Evolutionary conservation across 2,329 filamentous ascomycete genomes (phyloP), one percentile per base, ranked within the genome.

Genomic region (Diaporthe vaccinii): DNA sequence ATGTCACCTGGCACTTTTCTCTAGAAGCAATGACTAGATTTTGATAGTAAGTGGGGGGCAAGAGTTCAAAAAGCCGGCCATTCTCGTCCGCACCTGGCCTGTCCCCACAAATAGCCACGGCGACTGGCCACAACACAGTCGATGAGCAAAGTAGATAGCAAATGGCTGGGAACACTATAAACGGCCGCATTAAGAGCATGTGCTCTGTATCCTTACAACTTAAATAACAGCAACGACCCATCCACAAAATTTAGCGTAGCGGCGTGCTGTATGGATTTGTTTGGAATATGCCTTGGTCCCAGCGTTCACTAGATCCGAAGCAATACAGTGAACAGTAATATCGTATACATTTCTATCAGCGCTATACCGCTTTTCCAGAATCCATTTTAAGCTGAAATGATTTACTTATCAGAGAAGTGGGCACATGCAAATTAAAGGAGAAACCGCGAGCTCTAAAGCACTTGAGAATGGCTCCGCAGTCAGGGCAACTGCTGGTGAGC

Each of bases 91-190:
- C 46, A 3, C 46, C 46, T 46, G 7, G 44, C 36, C 12, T 44
- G 7, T 8, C 22, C 20, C 20, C 20, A 49, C 17, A 49, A 49
- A 9, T 22, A 3, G 44, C 7, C 20, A 4, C n/a, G 76, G 49
- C 28, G 61, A 49, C 34, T 55, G 22, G 65, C 46, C 7, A 70
- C 31, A 17, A 36, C 28, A 12, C 44, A 53, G 28, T 61, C 31
- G 25, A 62, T 62, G 20, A 67, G 31, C 31, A 68, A 17, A 4
- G 57, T 44, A 51, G 51, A 51, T 49, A 80, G 77, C 6, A 79
- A 55, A 6, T 28, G 12, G 15, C 12, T 5, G 15, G 12, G 25
- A 12, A 28, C 28, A 12, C 25, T 15, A 7, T 28, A 3, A 4
- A 17, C 1, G 14, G 3, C n/a, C 14, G 8, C n/a, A 15, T 28